Percentiles rank a stretch among this genome's conserved stretches.
These are phyloP conservation scores for Rhizophora mangle DNA, from an alignment of 345 rosid genomes.

Conservation along the genomic window DNA sequence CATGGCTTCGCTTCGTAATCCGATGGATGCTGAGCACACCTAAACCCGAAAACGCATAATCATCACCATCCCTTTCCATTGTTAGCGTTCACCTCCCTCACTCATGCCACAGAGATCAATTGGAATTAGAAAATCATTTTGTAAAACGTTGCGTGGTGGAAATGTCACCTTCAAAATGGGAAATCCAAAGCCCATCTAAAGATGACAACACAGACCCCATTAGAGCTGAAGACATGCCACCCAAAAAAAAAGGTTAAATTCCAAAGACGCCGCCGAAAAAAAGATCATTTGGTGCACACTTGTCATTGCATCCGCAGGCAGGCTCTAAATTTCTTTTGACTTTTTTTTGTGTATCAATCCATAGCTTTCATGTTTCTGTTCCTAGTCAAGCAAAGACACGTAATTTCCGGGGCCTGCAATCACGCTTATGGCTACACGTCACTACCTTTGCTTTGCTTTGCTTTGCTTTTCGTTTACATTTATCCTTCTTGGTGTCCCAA, in stretches of 20 bases:
- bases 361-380: too few relatives aligned
- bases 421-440: conserved; percentile 37
- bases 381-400: conserved; percentile 28
- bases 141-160: conserved; percentile 22
- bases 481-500: conserved; percentile 2
- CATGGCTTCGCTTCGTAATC: too few relatives aligned
- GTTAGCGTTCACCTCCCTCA: too few relatives aligned
- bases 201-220: neutral
- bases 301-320: neutral
- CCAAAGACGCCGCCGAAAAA: too few relatives aligned
- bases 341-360: neutral
- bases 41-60: too few relatives aligned
- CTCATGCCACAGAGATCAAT: neutral
- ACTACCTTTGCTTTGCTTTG: conserved; percentile 3
- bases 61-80: too few relatives aligned
- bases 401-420: conserved; percentile 48
- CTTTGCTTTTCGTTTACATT: neutral
- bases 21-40: too few relatives aligned
- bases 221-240: too few relatives aligned
- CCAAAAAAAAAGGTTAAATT: too few relatives aligned
- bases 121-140: conserved; percentile 7
- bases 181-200: conserved; percentile 14
- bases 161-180: conserved; percentile 25
- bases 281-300: too few relatives aligned
- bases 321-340: conserved; percentile 22